phyloP scores from a whole-genome alignment of 176 grass and related monocot genomes.

The Oryza glaberrima region DNA sequence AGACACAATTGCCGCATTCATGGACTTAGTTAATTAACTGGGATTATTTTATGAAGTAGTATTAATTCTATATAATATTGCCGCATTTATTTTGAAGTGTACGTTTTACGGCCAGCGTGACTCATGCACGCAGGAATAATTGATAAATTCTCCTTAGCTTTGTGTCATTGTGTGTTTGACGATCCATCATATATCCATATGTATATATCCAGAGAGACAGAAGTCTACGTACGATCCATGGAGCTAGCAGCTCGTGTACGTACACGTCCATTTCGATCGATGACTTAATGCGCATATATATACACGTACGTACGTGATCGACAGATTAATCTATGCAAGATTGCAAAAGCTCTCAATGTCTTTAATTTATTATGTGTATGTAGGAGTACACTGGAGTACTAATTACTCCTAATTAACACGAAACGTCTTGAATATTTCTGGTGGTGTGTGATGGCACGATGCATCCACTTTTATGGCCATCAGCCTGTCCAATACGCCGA shows the following conservation, averaged over 20 bases:
- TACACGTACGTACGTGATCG: not conserved
- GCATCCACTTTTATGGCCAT: not conserved
- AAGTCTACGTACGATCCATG: not conserved
- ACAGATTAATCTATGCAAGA: not conserved
- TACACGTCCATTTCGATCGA: not conserved
- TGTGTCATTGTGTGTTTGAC: not conserved
- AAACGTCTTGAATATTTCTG: not conserved
- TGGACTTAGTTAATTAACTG: slow-evolving; percentile 10
- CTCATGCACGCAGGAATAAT: not conserved
- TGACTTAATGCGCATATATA: not conserved
- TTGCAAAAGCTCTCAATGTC: too few relatives aligned
- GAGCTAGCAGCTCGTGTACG: not conserved
- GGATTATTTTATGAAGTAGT: not conserved
- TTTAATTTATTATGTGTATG: not conserved
- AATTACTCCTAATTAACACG: not conserved
- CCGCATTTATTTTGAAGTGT: too few relatives aligned
- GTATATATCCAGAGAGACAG: not conserved
- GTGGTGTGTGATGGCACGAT: not conserved
- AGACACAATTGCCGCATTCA: slow-evolving; percentile 24
- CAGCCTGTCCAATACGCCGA: not conserved
- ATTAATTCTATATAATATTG: not conserved
- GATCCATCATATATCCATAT: not conserved
- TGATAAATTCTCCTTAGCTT: not conserved
- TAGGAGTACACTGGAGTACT: not conserved
- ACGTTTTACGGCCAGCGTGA: not conserved